Base-by-base conservation (phyloP, 768 basidiomycete genomes). In the Dacryopinax spathularia region DNA sequence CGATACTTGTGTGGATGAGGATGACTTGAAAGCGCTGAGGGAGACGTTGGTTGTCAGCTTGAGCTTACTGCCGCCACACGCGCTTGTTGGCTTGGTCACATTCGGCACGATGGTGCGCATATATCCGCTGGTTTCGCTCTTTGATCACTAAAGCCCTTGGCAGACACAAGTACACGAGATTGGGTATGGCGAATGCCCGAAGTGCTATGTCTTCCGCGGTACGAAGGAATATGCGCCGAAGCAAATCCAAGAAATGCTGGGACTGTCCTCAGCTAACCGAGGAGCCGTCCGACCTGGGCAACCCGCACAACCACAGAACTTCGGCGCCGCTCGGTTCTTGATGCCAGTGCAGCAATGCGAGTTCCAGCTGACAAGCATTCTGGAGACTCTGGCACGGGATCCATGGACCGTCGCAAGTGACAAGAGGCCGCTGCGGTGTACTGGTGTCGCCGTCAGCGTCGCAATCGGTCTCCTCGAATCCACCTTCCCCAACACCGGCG, bases 111-210 rank as follows among this genome's bases (percentile, higher is more conserved):
- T 97, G 95, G 94, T 89, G 70, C 56, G 81, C 75, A 18, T 9
- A 2, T 35, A 60, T 33, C 37, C 22, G 29, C 10, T 66, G 22
- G 16, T n/a, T 64, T 34, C 31, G 1, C 29, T 63, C 34, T 16
- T 25, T 41, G 22, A n/a, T 60, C 34, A n/a, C 15, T 13, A 44
- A 29, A 62, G 61, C 5, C 20, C 33, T 13, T n/a, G 64, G 25
- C 67, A 97, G 95, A 83, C 95, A 6, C 93, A 95, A 87, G 91
- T 99, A 1, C 96, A 99, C 74, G 96, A 99, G 77, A 88, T 98
- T 34, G 93, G 94, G 33, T 98, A 97, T 70, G 82, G 85, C 1
- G 90, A 95, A 73, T 98, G 94, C 77, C 90, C 84, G 77, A 98
- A 98, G 74, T 96, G 94, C 2, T 98, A 96, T 74, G 96, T 98